These are phyloP conservation scores for Crithidia sp. DNA, from an alignment of 208 protist genomes.

Conservation along the genomic window DNA sequence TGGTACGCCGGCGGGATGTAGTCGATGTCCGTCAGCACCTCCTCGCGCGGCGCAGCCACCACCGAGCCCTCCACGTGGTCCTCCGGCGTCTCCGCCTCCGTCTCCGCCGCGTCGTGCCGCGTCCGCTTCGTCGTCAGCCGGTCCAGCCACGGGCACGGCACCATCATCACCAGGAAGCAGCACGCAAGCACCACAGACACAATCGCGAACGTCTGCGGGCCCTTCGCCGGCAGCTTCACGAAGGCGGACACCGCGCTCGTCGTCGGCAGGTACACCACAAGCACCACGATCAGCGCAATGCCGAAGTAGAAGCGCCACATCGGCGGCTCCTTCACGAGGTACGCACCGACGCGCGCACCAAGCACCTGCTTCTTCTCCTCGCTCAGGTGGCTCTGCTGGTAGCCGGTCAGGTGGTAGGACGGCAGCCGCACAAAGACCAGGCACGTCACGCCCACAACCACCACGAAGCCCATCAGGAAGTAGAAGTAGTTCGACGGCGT, in stretches of 20 bases:
- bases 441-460: slow-evolving; percentile 21
- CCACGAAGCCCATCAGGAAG: slow-evolving; percentile 48
- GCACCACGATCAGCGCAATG: slow-evolving; percentile 45
- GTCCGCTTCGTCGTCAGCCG: background rate
- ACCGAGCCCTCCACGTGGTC: background rate
- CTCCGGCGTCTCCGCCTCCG: background rate
- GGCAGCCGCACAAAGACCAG: slow-evolving; percentile 43
- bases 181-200: slow-evolving; percentile 27
- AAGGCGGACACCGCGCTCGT: slow-evolving; percentile 43
- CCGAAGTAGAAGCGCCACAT: slow-evolving; percentile 58
- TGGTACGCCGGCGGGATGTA: slow-evolving; percentile 75
- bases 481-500: slow-evolving; percentile 50
- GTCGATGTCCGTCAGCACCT: slow-evolving; percentile 47
- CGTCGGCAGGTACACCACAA: slow-evolving; percentile 60
- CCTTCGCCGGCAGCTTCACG: background rate
- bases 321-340: slow-evolving; percentile 55
- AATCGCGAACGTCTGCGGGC: slow-evolving; percentile 36
- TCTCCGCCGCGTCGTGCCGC: background rate
- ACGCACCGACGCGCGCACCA: slow-evolving; percentile 14
- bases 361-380: slow-evolving; percentile 22
- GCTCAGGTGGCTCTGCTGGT: slow-evolving; percentile 36
- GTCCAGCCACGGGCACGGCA: slow-evolving; percentile 12
- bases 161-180: slow-evolving; percentile 20
- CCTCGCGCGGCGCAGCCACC: background rate
- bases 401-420: slow-evolving; percentile 54